Base-by-base conservation (phyloP, 2,329 filamentous ascomycete genomes). In the Penicillium decumbens region DNA sequence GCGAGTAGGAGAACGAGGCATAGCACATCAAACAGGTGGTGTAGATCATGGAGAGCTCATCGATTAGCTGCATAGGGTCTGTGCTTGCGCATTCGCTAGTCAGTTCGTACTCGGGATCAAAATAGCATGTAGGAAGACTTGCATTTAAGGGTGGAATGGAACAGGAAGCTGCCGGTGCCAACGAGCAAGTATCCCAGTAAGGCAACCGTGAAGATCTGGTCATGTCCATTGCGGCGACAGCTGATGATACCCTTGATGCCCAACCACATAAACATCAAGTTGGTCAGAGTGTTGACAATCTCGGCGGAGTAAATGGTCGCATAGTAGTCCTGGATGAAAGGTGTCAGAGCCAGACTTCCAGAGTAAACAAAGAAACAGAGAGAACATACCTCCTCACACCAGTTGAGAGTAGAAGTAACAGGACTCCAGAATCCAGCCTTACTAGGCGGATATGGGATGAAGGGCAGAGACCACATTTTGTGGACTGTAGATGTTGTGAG, bases 281-380 rank as follows among this genome's bases (percentile, higher is more conserved):
- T 95, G 29, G 89, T 95, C 28, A 91, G 62, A 3, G 88, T 88
- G 71, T 88, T 92, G 65, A 89, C 80, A 40, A 91, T 82, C 65
- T 91, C 88, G 30, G 88, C 88, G 40, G 83, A 80, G 65, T 90
- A 91, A 38, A 80, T 76, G 3, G 86, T 90, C 32, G 85, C 82
- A 74, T 86, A 86, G 70, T 87, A 87, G 56, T 89, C 87, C 81
- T 90, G 15, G 29, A 20, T 41, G 25, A 20, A 7, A 20, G 33
- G 8, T 46, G 15, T 49, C 33, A 46, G 46, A 25, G 39, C 24
- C 27, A 32, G 30, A n/a, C 41, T 30, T n/a, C 13, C 29, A 27
- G 10, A 9, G 5, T 6, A 20, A n/a, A 39, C 20, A 24, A 43
- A 39, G 9, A 29, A 49, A 29, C 35, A 23, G 38, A 30, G 33